Conservation (phyloP, 1,284 basidiomycete genomes). For the Rhodotorula sp. region DNA sequence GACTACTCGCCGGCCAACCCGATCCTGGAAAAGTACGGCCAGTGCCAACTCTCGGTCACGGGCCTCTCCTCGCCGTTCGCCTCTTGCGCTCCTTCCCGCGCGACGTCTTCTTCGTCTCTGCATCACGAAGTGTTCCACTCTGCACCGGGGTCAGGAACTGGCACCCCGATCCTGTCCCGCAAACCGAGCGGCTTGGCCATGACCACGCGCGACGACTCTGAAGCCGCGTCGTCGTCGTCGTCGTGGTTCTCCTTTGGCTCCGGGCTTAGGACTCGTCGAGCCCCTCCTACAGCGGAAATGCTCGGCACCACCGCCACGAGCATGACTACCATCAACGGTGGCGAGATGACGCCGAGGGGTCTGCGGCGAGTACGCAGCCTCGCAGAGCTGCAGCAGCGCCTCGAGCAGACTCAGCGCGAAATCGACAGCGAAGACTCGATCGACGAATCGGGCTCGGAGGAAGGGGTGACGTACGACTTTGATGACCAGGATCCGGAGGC, state of each 20-base stretch:
- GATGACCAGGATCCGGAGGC: background rate
- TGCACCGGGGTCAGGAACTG: background rate
- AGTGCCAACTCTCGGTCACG: background rate
- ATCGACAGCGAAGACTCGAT: constrained; percentile 27
- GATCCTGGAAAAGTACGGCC: constrained; percentile 40
- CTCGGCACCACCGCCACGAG: background rate
- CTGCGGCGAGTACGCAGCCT: constrained; percentile 33
- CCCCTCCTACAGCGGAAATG: background rate
- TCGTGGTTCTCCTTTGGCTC: background rate
- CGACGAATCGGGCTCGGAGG: constrained; percentile 3
- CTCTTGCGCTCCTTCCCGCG: constrained; percentile 23
- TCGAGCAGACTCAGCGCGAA: constrained; percentile 37
- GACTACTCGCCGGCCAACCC: constrained; percentile 40
- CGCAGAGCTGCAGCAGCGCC: constrained; percentile 34
- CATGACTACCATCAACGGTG: background rate
- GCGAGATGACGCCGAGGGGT: background rate
- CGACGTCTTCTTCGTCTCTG: constrained; percentile 33
- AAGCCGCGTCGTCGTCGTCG: background rate
- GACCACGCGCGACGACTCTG: background rate
- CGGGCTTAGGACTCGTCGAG: background rate
- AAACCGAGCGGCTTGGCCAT: constrained; percentile 16
- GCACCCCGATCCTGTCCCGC: constrained; percentile 12
- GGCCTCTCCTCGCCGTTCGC: constrained; percentile 11
- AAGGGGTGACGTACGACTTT: background rate
- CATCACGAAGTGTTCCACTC: constrained; percentile 27